phyloP scores from a whole-genome alignment of 345 rosid species.

The Syzygium oleosum region DNA sequence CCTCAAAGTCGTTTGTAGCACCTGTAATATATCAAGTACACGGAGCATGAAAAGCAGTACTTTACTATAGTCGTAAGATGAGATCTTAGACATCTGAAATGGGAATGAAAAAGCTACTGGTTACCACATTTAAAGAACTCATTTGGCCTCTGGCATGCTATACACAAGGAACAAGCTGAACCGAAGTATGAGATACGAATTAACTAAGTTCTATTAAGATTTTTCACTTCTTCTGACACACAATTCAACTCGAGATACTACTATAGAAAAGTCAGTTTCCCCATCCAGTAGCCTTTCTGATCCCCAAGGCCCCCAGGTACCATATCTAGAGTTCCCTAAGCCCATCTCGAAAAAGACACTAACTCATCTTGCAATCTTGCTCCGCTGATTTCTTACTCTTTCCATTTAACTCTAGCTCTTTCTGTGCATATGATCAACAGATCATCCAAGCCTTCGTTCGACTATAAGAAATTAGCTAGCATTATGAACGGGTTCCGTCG shows the following conservation, averaged over 20 bases:
- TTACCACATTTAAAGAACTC: not conserved
- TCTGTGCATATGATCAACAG: not conserved
- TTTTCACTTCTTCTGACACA: not conserved
- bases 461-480: not conserved
- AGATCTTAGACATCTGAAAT: not conserved
- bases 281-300: not conserved
- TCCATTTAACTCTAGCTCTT: not conserved
- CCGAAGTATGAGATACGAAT: not conserved
- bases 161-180: not conserved
- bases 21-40: conserved; percentile 34
- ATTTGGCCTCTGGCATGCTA: not conserved
- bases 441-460: not conserved
- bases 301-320: not conserved
- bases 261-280: not conserved
- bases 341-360: not conserved
- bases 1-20: conserved; percentile 66
- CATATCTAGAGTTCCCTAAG: not conserved
- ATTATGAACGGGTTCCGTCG: not conserved
- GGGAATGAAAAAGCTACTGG: not conserved
- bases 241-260: not conserved
- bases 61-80: too few relatives aligned
- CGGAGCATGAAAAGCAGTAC: not conserved
- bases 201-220: not conserved
- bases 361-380: not conserved
- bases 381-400: not conserved